Percentiles rank a stretch among this genome's conserved stretches.
Conservation (phyloP, 2,329 filamentous ascomycete genomes). For the Lasiodiplodia sp. region DNA sequence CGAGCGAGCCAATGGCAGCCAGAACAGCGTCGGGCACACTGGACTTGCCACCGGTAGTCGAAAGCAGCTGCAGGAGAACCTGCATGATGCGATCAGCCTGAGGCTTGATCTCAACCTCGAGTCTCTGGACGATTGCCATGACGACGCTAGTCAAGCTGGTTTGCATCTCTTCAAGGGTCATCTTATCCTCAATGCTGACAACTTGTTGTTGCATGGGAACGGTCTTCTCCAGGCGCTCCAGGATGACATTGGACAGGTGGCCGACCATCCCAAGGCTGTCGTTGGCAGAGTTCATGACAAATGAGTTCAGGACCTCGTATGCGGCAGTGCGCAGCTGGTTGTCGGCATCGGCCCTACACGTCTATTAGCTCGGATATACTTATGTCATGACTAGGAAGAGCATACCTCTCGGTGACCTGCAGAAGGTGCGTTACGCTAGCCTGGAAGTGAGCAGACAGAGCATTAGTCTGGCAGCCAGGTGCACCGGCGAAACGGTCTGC, state of each 20-base stretch:
- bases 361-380: constrained; percentile 32
- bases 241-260: constrained; percentile 82
- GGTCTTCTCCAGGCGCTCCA: constrained; percentile 90
- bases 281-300: constrained; percentile 87
- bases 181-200: constrained; percentile 94
- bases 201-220: constrained; percentile 90
- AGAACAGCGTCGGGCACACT: constrained; percentile 95
- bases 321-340: constrained; percentile 91
- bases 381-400: constrained; percentile 23
- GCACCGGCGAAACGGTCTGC: constrained; percentile 95
- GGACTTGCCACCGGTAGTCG: constrained; percentile 80
- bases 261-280: constrained; percentile 84
- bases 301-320: constrained; percentile 95
- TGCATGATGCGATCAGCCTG: constrained; percentile 96
- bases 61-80: constrained; percentile 80
- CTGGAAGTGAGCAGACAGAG: constrained; percentile 91
- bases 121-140: constrained; percentile 86
- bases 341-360: constrained; percentile 71
- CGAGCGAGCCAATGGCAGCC: constrained; percentile 87
- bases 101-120: constrained; percentile 89
- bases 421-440: constrained; percentile 87
- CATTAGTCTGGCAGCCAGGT: constrained; percentile 77
- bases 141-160: constrained; percentile 92
- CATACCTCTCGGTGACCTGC: constrained; percentile 77
- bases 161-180: constrained; percentile 97